Evolutionary conservation across 1,284 basidiomycete genomes (phyloP), one percentile per base, ranked within the genome.

Genomic region (Papiliotrema terrestris): DNA sequence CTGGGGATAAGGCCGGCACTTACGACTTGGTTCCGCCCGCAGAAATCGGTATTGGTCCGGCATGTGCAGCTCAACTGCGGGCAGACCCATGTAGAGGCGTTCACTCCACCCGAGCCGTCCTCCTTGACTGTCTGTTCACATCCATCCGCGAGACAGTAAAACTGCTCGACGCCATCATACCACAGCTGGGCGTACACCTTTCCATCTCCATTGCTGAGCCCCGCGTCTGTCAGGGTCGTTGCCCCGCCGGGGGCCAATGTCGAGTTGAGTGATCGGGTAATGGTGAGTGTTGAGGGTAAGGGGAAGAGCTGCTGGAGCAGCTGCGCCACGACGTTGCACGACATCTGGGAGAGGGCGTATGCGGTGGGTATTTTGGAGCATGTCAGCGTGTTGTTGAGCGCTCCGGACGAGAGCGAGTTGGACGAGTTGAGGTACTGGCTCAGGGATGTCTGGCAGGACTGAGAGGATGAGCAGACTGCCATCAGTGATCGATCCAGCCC

Each of bases 131-230:
- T 78, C 73, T 92, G 90, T 0, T 73, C 77, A 74, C 92, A 95
- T 4, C 80, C 78, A 58, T 83, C 78, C 0, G 88, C 89, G 17
- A 77, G 61, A 69, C 91, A 95, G 70, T 82, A 88, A 76, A 94
- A 94, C 67, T 80, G 77, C 69, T 91, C 89, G 20, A 86, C 83
- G 5, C 87, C 87, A n/a, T 82, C 80, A 74, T 92, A 92, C 77
- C 89, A 87, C 1, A 94, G 77, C 66, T 92, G 88, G 0, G 87
- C 87, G 61, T 81, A 86, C 9, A 83, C 78, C 3, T 83, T 80
- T 6, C 83, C 82, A 26, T 80, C 77, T 6, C 75, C 58, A 61
- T 83, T 86, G 14, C 88, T 41, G 19, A 74, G 32, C 1, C 64
- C 61, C 1, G 62, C 62, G 11, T 51, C 14, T 2, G 38, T 48